Evolutionary conservation across 2,329 filamentous ascomycete species (phyloP), one percentile per base, ranked within the genome.

Genomic region (Anthostomella pinea): DNA sequence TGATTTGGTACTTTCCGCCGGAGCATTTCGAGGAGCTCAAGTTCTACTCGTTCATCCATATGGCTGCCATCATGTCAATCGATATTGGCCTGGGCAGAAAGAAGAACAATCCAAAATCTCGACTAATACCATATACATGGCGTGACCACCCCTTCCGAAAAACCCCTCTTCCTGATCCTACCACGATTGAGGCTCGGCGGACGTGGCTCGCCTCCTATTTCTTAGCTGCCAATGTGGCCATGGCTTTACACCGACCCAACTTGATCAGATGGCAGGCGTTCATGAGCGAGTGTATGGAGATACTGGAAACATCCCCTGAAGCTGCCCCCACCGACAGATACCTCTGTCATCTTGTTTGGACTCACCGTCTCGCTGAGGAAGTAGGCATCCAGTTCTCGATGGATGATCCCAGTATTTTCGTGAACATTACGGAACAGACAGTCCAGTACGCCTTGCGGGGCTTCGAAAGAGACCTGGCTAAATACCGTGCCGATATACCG

Each of bases 1-100:
- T 83, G n/a, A 75, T 89, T 14, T 95, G 88, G 86, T 94, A 95
- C 59, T 81, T 81, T 59, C 87, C 87, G 11, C 88, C 88, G 0
- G 82, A 91, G 48, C 77, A 85, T 51, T 86, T 86, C 41, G 87
- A 94, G 54, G 85, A 93, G 63, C 78, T 91, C 54, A 93, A 93
- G 57, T 94, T 93, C 59, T 95, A 93, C 64, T 86, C 91, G 65
- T 75, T 93, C 48, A 80, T 88, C 29, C 87, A 95, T 58, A 79
- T 87, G 55, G 84, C 85, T 2, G 83, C 83, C 30, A 76, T 87
- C 50, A 87, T 95, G 81, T 84, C 83, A 17, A 80, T 94, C 36
- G 88, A 95, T 51, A 75, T 95, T 21, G 88, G 88, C 1, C 75
- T 95, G 6, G 85, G 67, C 6, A 53, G 58, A 48, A 59, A 54